Base-by-base conservation (phyloP, 2,329 filamentous ascomycete genomes). In the Monosporascus cannonballus region DNA sequence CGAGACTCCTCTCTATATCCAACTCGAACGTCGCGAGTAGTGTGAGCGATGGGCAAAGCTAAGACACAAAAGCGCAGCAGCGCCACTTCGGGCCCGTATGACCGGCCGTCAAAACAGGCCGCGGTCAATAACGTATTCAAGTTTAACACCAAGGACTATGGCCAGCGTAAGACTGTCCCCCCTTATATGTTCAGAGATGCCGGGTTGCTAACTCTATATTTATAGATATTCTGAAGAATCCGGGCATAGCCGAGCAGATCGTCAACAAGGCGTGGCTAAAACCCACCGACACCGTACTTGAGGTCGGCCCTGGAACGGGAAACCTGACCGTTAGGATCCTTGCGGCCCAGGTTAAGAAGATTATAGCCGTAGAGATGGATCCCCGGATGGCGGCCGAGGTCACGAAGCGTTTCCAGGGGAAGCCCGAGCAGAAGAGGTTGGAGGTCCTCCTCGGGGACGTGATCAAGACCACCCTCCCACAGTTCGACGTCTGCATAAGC, bases 311-410 rank as follows among this genome's bases (percentile, higher is more conserved):
- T n/a, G 87, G 89, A 62, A 90, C 87, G 1, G 89, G 89, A 56
- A 90, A 92, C 67, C 71, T 97, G 61, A 97, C 93, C 1, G 87
- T 94, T 25, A 82, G 90, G 54, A 96, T 97, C 55, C 76, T 97
- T 11, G 30, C 24, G 25, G 89, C 94, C 64, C 87, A 90, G 58
- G 90, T 90, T 22, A 92, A 91, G 70, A 89, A 89, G 59, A 73
- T 78, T 25, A 87, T 92, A 50, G 89, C 89, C 4, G 89, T 96
- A 49, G 94, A 99, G 75, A 80, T 96, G 69, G 94, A 99, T 73
- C 92, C 94, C 20, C 81, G 94, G 66, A 97, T 97, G 94, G 91
- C 90, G 14, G 93, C 93, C 54, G 94, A 97, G 73, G 81, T 96
- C 57, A 94, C 90, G 46, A 96, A 95, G 73, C 87, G 93, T 64